Evolutionary conservation across 1,284 basidiomycete species (phyloP).

Genomic region (Ustilago xerochloae): DNA sequence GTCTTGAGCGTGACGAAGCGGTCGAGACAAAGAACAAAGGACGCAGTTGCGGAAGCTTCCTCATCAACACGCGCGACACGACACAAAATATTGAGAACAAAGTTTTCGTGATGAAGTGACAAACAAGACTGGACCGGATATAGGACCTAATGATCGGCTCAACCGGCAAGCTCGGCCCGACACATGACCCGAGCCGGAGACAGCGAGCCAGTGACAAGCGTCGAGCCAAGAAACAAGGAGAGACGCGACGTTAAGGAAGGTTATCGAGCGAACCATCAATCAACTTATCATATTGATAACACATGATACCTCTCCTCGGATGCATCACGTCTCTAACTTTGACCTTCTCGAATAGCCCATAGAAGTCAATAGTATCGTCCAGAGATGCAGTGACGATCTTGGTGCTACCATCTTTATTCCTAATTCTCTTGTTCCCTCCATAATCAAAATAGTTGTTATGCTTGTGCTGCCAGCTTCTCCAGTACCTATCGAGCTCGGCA

Average conservation of each 20-base stretch:
- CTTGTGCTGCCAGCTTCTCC: conserved; percentile 21
- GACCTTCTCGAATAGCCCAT: conserved; percentile 32
- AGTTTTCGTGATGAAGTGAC: too few relatives aligned
- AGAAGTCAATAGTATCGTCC: conserved; percentile 35
- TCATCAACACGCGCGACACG: too few relatives aligned
- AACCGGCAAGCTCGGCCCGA: too few relatives aligned
- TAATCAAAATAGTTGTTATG: conserved; percentile 16
- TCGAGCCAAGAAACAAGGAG: neutral
- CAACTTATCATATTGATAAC: conserved; percentile 30
- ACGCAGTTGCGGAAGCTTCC: too few relatives aligned
- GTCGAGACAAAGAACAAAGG: too few relatives aligned
- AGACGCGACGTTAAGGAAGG: neutral
- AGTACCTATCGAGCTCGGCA: conserved; percentile 29
- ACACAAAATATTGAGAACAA: too few relatives aligned
- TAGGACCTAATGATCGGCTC: too few relatives aligned
- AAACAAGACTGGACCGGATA: too few relatives aligned
- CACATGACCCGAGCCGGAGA: too few relatives aligned
- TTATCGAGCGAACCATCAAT: conserved; percentile 2
- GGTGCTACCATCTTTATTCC: neutral
- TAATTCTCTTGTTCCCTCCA: conserved; percentile 9
- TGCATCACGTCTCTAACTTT: conserved; percentile 40
- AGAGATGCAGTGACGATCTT: neutral
- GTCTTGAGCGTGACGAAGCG: too few relatives aligned
- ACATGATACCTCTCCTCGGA: conserved; percentile 39
- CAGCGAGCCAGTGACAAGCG: too few relatives aligned